Conservation (phyloP, 2,329 filamentous ascomycete genomes). For the Aspergillus sp. region DNA sequence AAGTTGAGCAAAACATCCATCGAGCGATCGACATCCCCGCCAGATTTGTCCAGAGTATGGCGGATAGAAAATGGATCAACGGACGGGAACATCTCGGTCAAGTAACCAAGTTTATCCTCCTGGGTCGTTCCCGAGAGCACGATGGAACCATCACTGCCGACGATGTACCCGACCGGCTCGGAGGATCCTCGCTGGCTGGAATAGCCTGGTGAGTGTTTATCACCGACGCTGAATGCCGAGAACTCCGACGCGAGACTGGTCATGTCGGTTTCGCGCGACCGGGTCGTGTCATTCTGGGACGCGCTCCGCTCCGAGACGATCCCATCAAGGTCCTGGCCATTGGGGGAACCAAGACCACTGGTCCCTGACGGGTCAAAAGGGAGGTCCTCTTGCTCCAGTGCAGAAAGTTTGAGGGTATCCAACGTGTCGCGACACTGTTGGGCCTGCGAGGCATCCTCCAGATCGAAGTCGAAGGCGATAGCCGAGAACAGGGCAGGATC, state of each 20-base stretch:
- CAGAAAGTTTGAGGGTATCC: slow-evolving; percentile 55
- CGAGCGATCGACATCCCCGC: slow-evolving; percentile 57
- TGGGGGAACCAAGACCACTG: slow-evolving; percentile 35
- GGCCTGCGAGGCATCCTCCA: slow-evolving; percentile 45
- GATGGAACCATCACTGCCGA: slow-evolving; percentile 19
- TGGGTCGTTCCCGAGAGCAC: slow-evolving; percentile 24
- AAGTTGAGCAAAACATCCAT: slow-evolving; percentile 75
- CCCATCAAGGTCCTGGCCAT: slow-evolving; percentile 13
- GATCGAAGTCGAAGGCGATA: slow-evolving; percentile 64
- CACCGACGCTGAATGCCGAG: slow-evolving; percentile 26
- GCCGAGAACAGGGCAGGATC: slow-evolving; percentile 70
- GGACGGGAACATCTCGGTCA: slow-evolving; percentile 63
- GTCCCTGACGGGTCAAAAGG: slow-evolving; percentile 72
- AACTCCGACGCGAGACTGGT: slow-evolving; percentile 42
- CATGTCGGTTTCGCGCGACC: slow-evolving; percentile 41
- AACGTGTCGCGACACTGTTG: slow-evolving; percentile 51
- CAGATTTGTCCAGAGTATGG: slow-evolving; percentile 57
- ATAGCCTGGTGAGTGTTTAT: slow-evolving; percentile 3
- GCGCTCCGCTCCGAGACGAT: slow-evolving; percentile 17
- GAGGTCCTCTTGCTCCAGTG: slow-evolving; percentile 56
- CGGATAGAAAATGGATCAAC: slow-evolving; percentile 57
- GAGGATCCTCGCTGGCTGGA: slow-evolving; percentile 6
- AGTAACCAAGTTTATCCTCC: slow-evolving; percentile 53
- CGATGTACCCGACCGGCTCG: slow-evolving; percentile 16
- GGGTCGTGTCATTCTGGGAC: slow-evolving; percentile 23